Base-by-base conservation (phyloP, 257 asterid species). In the Cruciata laevipes region DNA sequence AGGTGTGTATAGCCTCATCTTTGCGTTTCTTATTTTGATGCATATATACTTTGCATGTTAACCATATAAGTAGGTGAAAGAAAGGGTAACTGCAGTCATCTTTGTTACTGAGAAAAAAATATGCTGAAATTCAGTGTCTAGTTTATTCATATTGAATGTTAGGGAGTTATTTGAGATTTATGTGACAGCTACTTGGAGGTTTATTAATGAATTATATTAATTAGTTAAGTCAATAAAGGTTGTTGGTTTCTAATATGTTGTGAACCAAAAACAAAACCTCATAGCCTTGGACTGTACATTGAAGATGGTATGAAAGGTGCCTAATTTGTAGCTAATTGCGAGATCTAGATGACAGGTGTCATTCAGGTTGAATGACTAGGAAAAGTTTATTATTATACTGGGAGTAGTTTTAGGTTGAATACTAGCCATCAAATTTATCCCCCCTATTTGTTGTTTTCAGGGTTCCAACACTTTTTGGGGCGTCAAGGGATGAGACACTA, bases 401-500 rank as follows among this genome's bases (percentile, higher is more conserved):
- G 52, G 24, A 23, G 62, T 57, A 57, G 62, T 59, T 27, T 59
- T 5, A 7, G 68, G 21, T 25, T 40, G 49, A 40, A 42, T 42
- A 11, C 16, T 42, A 42, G 56, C 30, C 21, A 27, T 38, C 20
- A 12, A 18, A 30, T 66, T 66, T 31, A 66, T 31, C 38, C 55
- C 40, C 30, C 23, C 24, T n/a, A 47, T 38, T 63, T 55, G 57
- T 51, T 58, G 4, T 67, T 67, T 79, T 55, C 67, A 94, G 97
- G 89, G 66, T 83, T 33, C 93, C 97, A 4, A 94, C 99, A 30
- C 97, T 94, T 24, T 85, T 80, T 62, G 96, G 97, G 67, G 91
- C 84, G 62, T 96, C 99, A 67, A 85, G 96, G 86, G 99, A 94
- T 30, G 97, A 87, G 83, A 89, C 96, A 23, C 78, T 86, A 71